A percentile compares a stretch with the other conserved stretches of the same genome.
phyloP scores from a whole-genome alignment of 768 basidiomycete species.

The Suillus weaverae region DNA sequence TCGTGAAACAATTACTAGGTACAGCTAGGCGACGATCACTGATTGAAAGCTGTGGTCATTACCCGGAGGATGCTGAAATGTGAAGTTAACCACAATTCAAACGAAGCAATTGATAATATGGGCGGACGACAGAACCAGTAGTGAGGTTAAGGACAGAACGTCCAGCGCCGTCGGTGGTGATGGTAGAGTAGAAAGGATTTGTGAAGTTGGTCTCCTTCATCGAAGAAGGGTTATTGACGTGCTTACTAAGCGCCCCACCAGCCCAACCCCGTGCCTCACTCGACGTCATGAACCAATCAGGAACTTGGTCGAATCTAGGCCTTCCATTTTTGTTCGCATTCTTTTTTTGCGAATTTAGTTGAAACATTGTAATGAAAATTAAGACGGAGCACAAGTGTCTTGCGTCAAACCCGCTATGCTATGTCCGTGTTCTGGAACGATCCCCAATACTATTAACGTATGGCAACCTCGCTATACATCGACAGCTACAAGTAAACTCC shows the following conservation, averaged over 20 bases:
- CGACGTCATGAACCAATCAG: background rate
- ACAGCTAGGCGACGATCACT: conserved; percentile 13
- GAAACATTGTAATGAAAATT: conserved; percentile 3
- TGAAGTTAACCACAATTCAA: background rate
- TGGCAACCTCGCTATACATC: conserved; percentile 29
- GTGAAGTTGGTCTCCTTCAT: background rate
- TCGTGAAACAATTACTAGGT: conserved; percentile 6
- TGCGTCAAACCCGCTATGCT: background rate
- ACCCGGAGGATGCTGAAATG: conserved; percentile 7
- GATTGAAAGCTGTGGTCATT: conserved; percentile 8
- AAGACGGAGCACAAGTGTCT: background rate
- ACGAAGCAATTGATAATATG: background rate
- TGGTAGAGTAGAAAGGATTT: background rate
- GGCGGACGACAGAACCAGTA: background rate
- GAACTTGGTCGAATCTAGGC: background rate
- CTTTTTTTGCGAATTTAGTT: background rate
- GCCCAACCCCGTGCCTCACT: background rate
- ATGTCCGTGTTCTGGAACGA: background rate
- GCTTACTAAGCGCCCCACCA: conserved; percentile 5
- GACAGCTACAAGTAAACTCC: conserved; percentile 78
- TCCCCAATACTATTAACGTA: background rate
- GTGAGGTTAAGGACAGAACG: background rate
- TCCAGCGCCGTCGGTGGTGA: conserved; percentile 1
- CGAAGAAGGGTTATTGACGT: conserved; percentile 8
- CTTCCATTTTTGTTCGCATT: background rate